Evolutionary conservation across 768 basidiomycete species (phyloP), one percentile per base, ranked within the genome.

Genomic region (Suillus decipiens): DNA sequence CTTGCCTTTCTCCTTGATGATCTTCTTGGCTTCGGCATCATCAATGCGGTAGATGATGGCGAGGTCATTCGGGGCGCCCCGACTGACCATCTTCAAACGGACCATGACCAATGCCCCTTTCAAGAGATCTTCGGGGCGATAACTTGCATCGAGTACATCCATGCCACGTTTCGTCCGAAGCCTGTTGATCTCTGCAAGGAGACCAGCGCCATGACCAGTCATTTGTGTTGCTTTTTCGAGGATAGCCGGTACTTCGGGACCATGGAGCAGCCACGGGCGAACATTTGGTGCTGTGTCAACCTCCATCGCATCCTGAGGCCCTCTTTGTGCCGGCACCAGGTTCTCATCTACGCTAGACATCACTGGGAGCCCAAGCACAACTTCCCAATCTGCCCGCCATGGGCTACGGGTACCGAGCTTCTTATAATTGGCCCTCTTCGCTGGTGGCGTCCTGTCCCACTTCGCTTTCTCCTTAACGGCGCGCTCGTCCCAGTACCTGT

Each of bases 391-490:
- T 2, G 90, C 82, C 54, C 76, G 77, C 88, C 89, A 98, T 1
- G 93, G 90, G 70, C 85, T 89, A 60, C 79, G 72, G 0, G 85
- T 88, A 5, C 84, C 87, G 48, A 93, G 68, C 64, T 84, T 87
- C 22, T 77, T 79, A 65, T 82, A 95, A 68, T 90, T 92, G 9
- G 85, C 80, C 62, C 93, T 82, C 77, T 98, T 99, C 7, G 93
- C 95, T 8, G 92, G 89, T 17, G 96, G 96, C 60, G 89, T 92
- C 61, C 89, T 77, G 57, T 85, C 84, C 95, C 95, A 98, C 19
- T 77, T 77, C 31, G 72, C 81, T 47, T 78, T 78, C 47, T 90
- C 90, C 65, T 85, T 79, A 2, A 70, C 71, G 33, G 79, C 89
- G n/a, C 79, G 80, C 22, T 79, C 72, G 2, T 73, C 71, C 55